Conservation (phyloP, 495 filamentous ascomycete genomes). For the Aspergillus conjunctus region DNA sequence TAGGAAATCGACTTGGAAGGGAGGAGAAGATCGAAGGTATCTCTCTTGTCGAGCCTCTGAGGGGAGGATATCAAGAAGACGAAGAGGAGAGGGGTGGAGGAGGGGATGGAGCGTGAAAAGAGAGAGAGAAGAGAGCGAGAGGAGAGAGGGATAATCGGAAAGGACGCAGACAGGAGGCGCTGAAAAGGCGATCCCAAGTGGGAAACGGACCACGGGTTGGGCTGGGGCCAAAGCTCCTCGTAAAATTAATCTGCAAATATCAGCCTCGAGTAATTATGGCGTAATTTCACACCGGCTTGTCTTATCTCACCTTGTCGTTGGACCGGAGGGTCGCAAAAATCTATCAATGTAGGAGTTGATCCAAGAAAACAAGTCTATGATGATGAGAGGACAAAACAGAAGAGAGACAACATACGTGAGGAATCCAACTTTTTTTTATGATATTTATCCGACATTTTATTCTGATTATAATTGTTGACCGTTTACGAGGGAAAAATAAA, state of each 20-base stretch:
- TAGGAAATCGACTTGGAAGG: conserved; percentile 9
- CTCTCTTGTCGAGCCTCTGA: conserved; percentile 8
- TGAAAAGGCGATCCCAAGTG: conserved; percentile 25
- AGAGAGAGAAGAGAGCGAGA: conserved; percentile 12
- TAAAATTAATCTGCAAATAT: conserved; percentile 28
- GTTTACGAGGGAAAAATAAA: background rate
- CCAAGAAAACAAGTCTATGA: background rate
- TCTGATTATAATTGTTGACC: background rate
- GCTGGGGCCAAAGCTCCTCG: conserved; percentile 24
- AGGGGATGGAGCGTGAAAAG: conserved; percentile 4
- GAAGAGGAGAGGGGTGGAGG: conserved; percentile 4
- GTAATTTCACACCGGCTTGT: conserved; percentile 5
- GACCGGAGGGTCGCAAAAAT: background rate
- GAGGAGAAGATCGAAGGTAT: conserved; percentile 10
- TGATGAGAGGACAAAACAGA: background rate
- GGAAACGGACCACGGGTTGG: conserved; percentile 28
- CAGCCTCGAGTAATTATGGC: conserved; percentile 15
- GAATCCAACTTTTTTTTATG: conserved; percentile 9
- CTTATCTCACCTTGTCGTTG: conserved; percentile 9
- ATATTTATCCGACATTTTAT: background rate
- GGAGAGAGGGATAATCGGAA: conserved; percentile 18
- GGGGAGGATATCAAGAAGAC: conserved; percentile 8
- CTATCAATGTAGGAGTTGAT: conserved; percentile 1
- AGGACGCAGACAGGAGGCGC: conserved; percentile 23
- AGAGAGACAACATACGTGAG: background rate